These are phyloP conservation scores for Verticillium klebahnii DNA, from an alignment of 2,329 filamentous ascomycete species.

Conservation along the genomic window DNA sequence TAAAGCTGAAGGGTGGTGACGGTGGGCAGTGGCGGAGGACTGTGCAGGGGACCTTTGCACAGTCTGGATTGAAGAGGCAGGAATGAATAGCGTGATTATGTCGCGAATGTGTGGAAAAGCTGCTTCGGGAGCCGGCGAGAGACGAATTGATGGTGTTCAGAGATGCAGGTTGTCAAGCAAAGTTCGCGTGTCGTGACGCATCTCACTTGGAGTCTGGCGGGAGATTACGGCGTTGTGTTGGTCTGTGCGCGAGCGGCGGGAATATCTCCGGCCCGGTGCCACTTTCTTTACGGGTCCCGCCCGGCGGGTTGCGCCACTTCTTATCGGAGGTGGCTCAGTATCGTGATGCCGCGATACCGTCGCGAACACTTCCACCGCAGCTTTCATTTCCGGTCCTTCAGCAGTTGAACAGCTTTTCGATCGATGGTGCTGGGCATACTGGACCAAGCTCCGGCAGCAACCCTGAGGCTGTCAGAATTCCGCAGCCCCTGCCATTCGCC, in stretches of 20 bases:
- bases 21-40: conserved; percentile 30
- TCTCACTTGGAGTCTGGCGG: neutral
- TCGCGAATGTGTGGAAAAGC: neutral
- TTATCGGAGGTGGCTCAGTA: neutral
- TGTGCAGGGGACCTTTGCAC: conserved; percentile 49
- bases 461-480: neutral
- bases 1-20: conserved; percentile 48
- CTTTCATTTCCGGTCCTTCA: neutral
- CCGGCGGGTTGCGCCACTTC: neutral
- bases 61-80: conserved; percentile 29
- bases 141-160: neutral
- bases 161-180: neutral
- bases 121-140: neutral
- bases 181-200: neutral
- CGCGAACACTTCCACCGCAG: neutral
- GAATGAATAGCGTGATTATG: neutral
- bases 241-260: neutral
- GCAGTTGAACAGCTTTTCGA: neutral
- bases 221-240: neutral
- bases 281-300: neutral
- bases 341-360: neutral
- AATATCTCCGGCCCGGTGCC: neutral
- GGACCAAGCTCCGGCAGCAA: neutral
- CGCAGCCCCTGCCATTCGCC: neutral
- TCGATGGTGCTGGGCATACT: neutral